A percentile compares a stretch with the other conserved stretches of the same genome.
These are phyloP conservation scores for Kwoniella sp. DNA, from an alignment of 768 basidiomycete species.

Conservation along the genomic window DNA sequence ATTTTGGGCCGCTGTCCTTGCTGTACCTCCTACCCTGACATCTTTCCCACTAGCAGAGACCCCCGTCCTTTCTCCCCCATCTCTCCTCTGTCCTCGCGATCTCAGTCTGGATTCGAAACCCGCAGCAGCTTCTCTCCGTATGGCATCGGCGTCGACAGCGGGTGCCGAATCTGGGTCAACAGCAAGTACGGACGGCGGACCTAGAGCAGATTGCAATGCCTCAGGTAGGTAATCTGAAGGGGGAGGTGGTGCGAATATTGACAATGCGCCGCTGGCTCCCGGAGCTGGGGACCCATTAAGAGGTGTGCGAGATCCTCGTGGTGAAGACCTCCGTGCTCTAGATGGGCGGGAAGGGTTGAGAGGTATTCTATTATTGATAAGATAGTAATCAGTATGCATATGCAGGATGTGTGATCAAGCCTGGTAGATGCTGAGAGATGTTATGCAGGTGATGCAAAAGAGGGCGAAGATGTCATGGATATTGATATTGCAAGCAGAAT, in stretches of 20 bases:
- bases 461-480: background rate
- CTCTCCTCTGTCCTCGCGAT: constrained; percentile 17
- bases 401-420: background rate
- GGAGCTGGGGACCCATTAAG: constrained; percentile 11
- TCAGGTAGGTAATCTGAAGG: constrained; percentile 26
- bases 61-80: constrained; percentile 35
- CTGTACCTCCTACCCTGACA: constrained; percentile 39
- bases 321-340: constrained; percentile 15
- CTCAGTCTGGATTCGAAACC: constrained; percentile 37
- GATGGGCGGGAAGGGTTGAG: constrained; percentile 3
- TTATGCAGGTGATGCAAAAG: no score
- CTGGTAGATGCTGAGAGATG: background rate
- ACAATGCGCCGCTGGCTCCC: constrained; percentile 12
- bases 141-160: constrained; percentile 26
- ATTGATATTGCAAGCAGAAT: background rate
- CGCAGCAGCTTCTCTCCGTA: constrained; percentile 41
- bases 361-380: constrained; percentile 8
- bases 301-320: constrained; percentile 7
- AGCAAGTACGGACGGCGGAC: background rate
- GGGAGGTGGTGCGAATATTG: constrained; percentile 32
- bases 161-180: background rate
- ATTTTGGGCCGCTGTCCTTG: constrained; percentile 23
- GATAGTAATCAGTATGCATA: background rate
- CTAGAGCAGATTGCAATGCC: constrained; percentile 24
- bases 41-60: constrained; percentile 43